These are phyloP conservation scores for Wallacemonas collosoma DNA, from an alignment of 208 protist genomes.

Conservation along the genomic window DNA sequence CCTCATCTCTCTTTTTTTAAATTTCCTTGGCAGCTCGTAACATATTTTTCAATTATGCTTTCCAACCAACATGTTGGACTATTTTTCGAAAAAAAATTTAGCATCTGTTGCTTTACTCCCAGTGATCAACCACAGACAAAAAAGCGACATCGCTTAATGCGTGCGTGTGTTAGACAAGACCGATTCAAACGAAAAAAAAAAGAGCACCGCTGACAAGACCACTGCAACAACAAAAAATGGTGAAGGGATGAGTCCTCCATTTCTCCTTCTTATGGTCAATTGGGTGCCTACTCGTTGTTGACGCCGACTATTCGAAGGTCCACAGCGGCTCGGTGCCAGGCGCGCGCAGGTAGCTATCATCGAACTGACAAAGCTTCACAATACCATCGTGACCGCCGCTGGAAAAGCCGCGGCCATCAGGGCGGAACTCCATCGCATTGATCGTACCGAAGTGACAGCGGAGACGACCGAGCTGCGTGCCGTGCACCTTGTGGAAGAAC, in stretches of 20 bases:
- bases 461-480: slow-evolving; percentile 95
- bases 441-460: slow-evolving; percentile 99
- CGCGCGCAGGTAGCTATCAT: slow-evolving; percentile 88
- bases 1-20: no score
- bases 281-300: neutral
- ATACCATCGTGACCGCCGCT: slow-evolving; percentile 96
- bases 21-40: no score
- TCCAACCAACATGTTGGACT: no score
- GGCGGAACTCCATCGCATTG: slow-evolving; percentile 95
- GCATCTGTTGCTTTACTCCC: neutral
- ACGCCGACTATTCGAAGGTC: slow-evolving; percentile 26
- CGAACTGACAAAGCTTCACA: slow-evolving; percentile 95
- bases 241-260: no score
- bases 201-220: no score
- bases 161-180: no score
- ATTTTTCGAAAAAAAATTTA: neutral
- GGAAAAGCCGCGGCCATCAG: slow-evolving; percentile 94
- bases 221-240: no score
- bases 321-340: slow-evolving; percentile 74
- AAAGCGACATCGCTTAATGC: no score
- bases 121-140: neutral
- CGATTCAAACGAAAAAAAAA: no score
- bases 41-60: no score
- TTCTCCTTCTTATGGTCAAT: neutral
- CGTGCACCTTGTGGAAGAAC: slow-evolving; percentile 97